Percentiles rank a stretch among this genome's conserved stretches.
Conservation (phyloP, 2,329 filamentous ascomycete genomes). For the Paraconiothyrium sp. region DNA sequence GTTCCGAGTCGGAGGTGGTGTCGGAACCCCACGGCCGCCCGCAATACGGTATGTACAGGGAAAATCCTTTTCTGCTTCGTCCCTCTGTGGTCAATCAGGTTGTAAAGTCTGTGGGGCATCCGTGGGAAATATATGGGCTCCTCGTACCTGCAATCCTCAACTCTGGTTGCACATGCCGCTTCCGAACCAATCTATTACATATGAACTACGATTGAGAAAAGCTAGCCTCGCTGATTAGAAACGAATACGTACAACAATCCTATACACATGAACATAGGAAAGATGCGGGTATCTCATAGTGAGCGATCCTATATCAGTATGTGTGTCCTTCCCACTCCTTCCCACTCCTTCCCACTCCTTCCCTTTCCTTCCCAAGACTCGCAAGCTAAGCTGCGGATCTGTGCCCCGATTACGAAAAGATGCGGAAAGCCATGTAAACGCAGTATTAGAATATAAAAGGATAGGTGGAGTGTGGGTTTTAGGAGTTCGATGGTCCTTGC, state of each 20-base stretch:
- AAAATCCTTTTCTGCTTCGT: too few relatives aligned
- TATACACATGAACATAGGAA: conserved; percentile 6
- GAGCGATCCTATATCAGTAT: conserved; percentile 8
- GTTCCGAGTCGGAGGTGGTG: conserved; percentile 1
- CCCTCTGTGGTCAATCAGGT: too few relatives aligned
- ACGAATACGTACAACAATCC: background rate
- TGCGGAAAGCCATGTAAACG: background rate
- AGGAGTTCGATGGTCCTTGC: conserved; percentile 4
- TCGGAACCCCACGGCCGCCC: too few relatives aligned
- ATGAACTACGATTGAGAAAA: background rate
- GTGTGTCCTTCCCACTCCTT: background rate
- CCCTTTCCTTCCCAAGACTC: background rate
- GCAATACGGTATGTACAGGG: too few relatives aligned
- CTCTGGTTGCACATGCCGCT: too few relatives aligned
- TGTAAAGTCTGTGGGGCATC: too few relatives aligned
- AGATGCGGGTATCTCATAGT: conserved; percentile 17
- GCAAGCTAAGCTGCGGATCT: background rate
- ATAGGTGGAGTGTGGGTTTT: background rate
- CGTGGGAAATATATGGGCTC: too few relatives aligned
- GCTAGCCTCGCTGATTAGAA: background rate
- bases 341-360: background rate
- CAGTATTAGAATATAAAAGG: background rate
- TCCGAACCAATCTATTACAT: background rate
- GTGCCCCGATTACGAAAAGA: background rate
- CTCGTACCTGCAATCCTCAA: too few relatives aligned